These are phyloP conservation scores for Hymenoscyphus albidus DNA, from an alignment of 2,329 filamentous ascomycete genomes.

Conservation along the genomic window DNA sequence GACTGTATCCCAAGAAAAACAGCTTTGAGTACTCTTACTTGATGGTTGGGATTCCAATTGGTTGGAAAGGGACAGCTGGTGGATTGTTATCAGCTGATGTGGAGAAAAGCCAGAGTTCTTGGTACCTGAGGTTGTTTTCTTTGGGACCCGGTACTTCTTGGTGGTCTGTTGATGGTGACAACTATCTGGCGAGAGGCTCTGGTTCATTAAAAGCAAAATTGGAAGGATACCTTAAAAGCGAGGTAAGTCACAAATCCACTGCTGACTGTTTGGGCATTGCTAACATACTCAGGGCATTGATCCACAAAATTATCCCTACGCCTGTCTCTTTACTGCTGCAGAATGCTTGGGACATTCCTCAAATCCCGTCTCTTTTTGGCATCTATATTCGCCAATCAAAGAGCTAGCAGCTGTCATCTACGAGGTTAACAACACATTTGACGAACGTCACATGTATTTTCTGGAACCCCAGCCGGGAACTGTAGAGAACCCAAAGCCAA, in stretches of 20 bases:
- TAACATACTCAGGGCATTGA: slow-evolving; percentile 48
- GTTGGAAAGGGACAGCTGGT: slow-evolving; percentile 53
- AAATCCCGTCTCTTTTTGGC: slow-evolving; percentile 77
- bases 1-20: slow-evolving; percentile 65
- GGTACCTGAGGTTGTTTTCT: slow-evolving; percentile 33
- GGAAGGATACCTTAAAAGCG: slow-evolving; percentile 51
- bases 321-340: slow-evolving; percentile 68
- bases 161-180: slow-evolving; percentile 56
- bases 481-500: slow-evolving; percentile 2
- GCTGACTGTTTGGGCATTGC: background rate
- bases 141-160: slow-evolving; percentile 34
- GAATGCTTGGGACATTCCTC: slow-evolving; percentile 67
- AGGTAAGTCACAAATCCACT: slow-evolving; percentile 40
- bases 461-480: slow-evolving; percentile 34
- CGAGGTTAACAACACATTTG: slow-evolving; percentile 76
- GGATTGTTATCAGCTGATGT: slow-evolving; percentile 51
- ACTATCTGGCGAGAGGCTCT: slow-evolving; percentile 57
- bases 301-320: slow-evolving; percentile 58
- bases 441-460: slow-evolving; percentile 65
- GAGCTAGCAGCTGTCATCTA: slow-evolving; percentile 61
- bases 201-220: slow-evolving; percentile 60
- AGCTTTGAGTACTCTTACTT: slow-evolving; percentile 69
- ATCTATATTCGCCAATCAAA: slow-evolving; percentile 60
- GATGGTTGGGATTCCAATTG: slow-evolving; percentile 63
- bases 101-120: slow-evolving; percentile 24